Evolutionary conservation across 345 rosid genomes (phyloP), one percentile per base, ranked within the genome.

Genomic region (Limnanthes douglasii): DNA sequence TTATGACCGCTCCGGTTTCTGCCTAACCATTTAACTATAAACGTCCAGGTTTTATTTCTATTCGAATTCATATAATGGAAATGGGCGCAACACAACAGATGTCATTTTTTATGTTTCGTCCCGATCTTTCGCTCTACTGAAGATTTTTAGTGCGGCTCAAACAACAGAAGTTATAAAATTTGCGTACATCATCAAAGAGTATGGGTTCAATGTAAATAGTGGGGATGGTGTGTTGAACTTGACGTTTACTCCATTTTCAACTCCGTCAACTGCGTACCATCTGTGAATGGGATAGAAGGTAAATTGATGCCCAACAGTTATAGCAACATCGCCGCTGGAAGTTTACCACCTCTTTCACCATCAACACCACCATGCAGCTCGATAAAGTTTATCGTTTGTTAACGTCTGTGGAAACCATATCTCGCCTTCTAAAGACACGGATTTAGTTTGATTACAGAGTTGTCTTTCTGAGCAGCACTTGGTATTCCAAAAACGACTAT

Each of bases 211-310:
- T 31, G 94, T 81, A 0, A 70, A 51, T 1, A 71, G 68, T 21
- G 67, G 62, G 2, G 22, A n/a, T n/a, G n/a, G n/a, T n/a, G n/a
- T 52, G 0, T 56, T 85, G 66, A 63, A 72, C 45, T 13, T 92
- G 15, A 85, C 94, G 0, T 92, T 92, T 45, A 57, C 62, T 16
- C 94, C 96, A 0, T 56, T 71, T 9, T 43, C 68, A 1, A 56
- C 36, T 2, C 61, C 61, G 34, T 36, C 74, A 0, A 60, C 55
- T 8, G 57, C 85, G 0, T 90, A 60, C 46, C 96, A 0, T 92
- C 85, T 44, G 88, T 85, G 1, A 92, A 92, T 40, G 99, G 99
- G 48, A 92, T 92, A 15, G 99, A 92, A 69, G 65, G 80, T 5
- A 54, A 73, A 31, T 85, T 96, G 0, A 85, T 85, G 93, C 96